phyloP scores from a whole-genome alignment of 345 rosid species.

The Eucalyptus melliodora region DNA sequence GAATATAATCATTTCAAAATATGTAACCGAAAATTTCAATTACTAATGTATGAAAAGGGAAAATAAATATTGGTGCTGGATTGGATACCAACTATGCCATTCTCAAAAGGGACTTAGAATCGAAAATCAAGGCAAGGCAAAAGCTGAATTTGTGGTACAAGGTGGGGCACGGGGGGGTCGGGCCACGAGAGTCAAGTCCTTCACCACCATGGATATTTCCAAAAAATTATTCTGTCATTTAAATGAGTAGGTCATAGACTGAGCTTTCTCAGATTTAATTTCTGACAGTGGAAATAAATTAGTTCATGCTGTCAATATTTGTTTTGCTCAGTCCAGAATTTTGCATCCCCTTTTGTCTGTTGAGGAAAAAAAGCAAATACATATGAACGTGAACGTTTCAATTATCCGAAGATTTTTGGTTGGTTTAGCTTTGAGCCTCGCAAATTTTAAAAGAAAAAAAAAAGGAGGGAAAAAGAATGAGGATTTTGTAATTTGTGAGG shows the following conservation, averaged over 20 bases:
- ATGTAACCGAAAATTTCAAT: background rate
- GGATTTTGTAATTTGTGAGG: background rate
- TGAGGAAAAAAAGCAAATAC: background rate
- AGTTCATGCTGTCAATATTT: background rate
- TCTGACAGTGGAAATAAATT: background rate
- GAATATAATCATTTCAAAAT: background rate
- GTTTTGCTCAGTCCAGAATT: background rate
- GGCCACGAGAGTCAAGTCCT: background rate
- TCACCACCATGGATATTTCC: background rate
- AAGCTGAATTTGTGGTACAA: background rate
- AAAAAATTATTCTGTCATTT: background rate
- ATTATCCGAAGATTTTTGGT: background rate
- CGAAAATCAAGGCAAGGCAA: background rate
- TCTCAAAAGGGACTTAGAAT: background rate
- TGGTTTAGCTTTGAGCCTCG: background rate
- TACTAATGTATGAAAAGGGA: background rate
- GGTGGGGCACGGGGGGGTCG: background rate
- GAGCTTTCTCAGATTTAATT: background rate
- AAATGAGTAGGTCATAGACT: background rate
- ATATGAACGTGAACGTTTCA: background rate
- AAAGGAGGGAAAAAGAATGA: background rate
- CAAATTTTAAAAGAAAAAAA: background rate
- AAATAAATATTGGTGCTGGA: background rate
- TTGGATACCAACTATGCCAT: background rate
- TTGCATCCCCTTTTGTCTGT: background rate